Evolutionary conservation across 2,329 filamentous ascomycete species (phyloP).

Genomic region (Beauveria sp.): DNA sequence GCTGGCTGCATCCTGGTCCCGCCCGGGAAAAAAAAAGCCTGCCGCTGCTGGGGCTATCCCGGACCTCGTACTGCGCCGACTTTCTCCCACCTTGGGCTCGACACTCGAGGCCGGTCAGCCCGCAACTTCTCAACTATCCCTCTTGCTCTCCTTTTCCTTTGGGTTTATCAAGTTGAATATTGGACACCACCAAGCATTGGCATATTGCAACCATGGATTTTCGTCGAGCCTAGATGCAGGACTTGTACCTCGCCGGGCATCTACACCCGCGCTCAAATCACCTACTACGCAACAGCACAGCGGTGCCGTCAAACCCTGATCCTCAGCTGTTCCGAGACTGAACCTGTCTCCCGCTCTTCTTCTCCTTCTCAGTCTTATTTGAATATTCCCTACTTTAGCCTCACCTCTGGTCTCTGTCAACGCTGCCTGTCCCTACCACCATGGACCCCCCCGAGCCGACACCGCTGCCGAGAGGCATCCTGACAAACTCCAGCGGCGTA

Average conservation of each 20-base stretch:
- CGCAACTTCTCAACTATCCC: neutral
- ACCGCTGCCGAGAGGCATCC: slow-evolving; percentile 50
- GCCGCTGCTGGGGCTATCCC: neutral
- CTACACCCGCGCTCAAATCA: neutral
- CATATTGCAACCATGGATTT: neutral
- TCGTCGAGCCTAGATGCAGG: neutral
- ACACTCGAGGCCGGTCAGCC: neutral
- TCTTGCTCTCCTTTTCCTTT: neutral
- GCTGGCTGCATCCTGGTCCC: neutral
- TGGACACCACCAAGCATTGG: neutral
- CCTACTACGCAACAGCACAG: neutral
- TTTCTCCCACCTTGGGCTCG: neutral
- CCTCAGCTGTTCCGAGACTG: neutral
- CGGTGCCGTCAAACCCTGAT: neutral
- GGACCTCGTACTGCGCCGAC: slow-evolving; percentile 2
- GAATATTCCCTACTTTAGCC: too few relatives aligned
- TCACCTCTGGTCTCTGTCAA: neutral
- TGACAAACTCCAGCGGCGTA: slow-evolving; percentile 44
- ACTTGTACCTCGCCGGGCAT: neutral
- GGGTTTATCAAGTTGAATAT: neutral
- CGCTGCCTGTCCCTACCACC: neutral
- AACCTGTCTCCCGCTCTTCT: too few relatives aligned
- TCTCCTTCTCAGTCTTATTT: too few relatives aligned
- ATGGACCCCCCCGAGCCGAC: slow-evolving; percentile 33
- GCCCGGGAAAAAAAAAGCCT: neutral